Percentiles rank a stretch among this genome's conserved stretches.
Conservation (phyloP, 192 early-diverging fungal species). For the Pilaira anomala region DNA sequence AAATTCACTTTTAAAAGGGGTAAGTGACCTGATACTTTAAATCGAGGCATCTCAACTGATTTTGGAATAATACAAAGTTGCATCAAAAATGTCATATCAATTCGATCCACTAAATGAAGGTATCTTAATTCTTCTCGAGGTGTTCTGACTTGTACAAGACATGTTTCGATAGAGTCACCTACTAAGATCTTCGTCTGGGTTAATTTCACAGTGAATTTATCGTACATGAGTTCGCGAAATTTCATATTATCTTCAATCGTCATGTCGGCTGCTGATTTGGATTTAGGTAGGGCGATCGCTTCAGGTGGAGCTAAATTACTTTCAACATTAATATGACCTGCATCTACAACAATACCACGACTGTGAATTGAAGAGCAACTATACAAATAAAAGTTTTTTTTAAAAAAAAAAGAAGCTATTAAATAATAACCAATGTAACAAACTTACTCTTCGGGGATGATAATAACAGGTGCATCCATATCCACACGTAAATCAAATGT, state of each 20-base stretch:
- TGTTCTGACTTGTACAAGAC: slow-evolving; percentile 63
- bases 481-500: slow-evolving; percentile 91
- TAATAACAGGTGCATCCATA: slow-evolving; percentile 93
- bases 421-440: no score
- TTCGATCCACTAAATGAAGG: slow-evolving; percentile 84
- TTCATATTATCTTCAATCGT: slow-evolving; percentile 65
- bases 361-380: slow-evolving; percentile 55
- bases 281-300: slow-evolving; percentile 63
- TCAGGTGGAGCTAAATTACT: slow-evolving; percentile 76
- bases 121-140: slow-evolving; percentile 49
- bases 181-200: slow-evolving; percentile 80
- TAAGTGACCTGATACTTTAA: slow-evolving; percentile 75
- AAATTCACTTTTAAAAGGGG: slow-evolving; percentile 85
- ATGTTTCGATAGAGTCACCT: slow-evolving; percentile 69
- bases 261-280: slow-evolving; percentile 59
- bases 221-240: slow-evolving; percentile 83
- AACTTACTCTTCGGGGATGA: slow-evolving; percentile 73
- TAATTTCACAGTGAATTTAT: slow-evolving; percentile 81
- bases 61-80: slow-evolving; percentile 84
- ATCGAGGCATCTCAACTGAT: slow-evolving; percentile 66
- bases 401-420: no score
- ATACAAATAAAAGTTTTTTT: background rate
- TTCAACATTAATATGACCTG: slow-evolving; percentile 87
- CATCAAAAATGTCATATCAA: slow-evolving; percentile 78
- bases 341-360: slow-evolving; percentile 82